phyloP scores from a whole-genome alignment of 768 basidiomycete genomes.

The Tricholoma bakamatsutake region DNA sequence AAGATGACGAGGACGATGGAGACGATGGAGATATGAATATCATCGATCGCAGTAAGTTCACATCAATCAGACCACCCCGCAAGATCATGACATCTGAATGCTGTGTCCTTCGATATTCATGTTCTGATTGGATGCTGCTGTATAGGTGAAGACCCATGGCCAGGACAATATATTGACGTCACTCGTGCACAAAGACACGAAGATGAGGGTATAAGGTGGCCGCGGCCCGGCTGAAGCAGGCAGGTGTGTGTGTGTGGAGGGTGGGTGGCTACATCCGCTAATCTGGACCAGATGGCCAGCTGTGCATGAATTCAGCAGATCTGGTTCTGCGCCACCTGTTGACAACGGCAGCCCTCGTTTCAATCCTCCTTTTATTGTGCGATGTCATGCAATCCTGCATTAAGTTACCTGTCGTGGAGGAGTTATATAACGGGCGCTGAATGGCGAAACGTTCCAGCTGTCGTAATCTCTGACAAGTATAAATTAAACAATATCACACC shows the following conservation, averaged over 20 bases:
- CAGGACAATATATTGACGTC: slow-evolving; percentile 72
- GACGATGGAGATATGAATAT: slow-evolving; percentile 48
- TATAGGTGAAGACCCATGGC: slow-evolving; percentile 63
- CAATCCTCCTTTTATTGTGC: slow-evolving; percentile 1
- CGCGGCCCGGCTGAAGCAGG: slow-evolving; percentile 47
- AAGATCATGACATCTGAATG: slow-evolving; percentile 1
- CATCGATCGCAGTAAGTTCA: slow-evolving; percentile 63
- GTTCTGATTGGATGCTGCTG: slow-evolving; percentile 7
- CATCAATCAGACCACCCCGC: not conserved
- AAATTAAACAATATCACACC: not conserved
- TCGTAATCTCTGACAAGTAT: not conserved
- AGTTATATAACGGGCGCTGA: not conserved
- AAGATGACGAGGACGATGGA: slow-evolving; percentile 52
- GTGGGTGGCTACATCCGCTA: slow-evolving; percentile 1
- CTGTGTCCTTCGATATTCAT: slow-evolving; percentile 7
- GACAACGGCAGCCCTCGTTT: slow-evolving; percentile 6
- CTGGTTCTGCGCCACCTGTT: slow-evolving; percentile 10
- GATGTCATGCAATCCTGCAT: slow-evolving; percentile 8
- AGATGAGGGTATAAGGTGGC: slow-evolving; percentile 63
- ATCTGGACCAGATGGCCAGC: slow-evolving; percentile 1
- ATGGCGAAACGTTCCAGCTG: not conserved
- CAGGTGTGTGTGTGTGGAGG: not conserved
- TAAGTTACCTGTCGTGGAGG: not conserved
- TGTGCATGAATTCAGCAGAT: slow-evolving; percentile 5
- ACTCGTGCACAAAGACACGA: slow-evolving; percentile 51